Evolutionary conservation across 1,139 yeast genomes (phyloP).

Genomic region (Candida sojae): DNA sequence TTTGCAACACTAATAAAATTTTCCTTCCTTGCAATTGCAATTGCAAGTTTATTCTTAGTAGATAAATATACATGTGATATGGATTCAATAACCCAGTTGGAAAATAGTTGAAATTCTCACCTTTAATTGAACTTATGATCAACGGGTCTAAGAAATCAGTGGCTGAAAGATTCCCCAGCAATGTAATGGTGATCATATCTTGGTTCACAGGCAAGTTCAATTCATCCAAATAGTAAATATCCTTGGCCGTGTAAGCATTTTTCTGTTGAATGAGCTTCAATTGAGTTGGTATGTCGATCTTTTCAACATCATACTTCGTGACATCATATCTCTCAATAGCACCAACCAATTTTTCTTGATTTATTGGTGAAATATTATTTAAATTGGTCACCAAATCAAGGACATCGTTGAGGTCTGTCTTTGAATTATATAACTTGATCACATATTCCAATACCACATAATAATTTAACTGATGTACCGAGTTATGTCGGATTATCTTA

Average conservation of each 20-base stretch:
- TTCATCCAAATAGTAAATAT: conserved; percentile 13
- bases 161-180: conserved; percentile 18
- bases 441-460: conserved; percentile 9
- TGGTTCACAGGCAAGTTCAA: conserved; percentile 7
- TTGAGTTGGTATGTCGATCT: conserved; percentile 2
- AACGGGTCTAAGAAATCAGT: conserved; percentile 20
- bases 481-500: conserved; percentile 5
- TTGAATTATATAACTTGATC: conserved; percentile 5
- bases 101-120: conserved; percentile 10
- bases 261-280: not conserved
- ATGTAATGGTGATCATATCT: conserved; percentile 9
- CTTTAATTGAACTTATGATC: conserved; percentile 12
- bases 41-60: conserved; percentile 13
- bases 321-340: not conserved
- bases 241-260: conserved; percentile 9
- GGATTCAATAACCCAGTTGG: conserved; percentile 15
- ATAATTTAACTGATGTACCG: conserved; percentile 1
- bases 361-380: conserved; percentile 3
- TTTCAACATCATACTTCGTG: not conserved
- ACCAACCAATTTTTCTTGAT: conserved; percentile 3
- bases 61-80: conserved; percentile 13
- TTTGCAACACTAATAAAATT: conserved; percentile 11
- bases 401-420: conserved; percentile 6
- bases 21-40: conserved; percentile 11
- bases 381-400: conserved; percentile 8